These are phyloP conservation scores for Globisporangium barbulae DNA, from an alignment of 352 stramenopile genomes.

Conservation along the genomic window DNA sequence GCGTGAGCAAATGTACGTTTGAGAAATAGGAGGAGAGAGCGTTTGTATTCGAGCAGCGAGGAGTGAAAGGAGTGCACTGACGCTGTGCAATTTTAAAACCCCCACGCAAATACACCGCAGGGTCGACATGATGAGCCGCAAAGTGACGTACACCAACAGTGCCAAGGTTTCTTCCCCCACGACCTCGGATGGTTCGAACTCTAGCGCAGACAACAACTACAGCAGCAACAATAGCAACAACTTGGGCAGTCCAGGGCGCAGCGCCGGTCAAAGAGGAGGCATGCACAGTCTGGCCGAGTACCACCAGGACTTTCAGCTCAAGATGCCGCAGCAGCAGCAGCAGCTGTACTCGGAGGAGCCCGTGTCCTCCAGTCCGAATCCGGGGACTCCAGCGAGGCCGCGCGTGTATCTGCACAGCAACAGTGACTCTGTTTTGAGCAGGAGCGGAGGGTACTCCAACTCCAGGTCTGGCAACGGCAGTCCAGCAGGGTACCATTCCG, in stretches of 20 bases:
- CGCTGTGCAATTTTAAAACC: slow-evolving; percentile 11
- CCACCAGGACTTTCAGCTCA: slow-evolving; percentile 35
- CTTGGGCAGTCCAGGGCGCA: slow-evolving; percentile 39
- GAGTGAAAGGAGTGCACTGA: slow-evolving; percentile 1
- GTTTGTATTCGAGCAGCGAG: slow-evolving; percentile 3
- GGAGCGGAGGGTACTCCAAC: slow-evolving; percentile 11
- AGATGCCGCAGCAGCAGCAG: slow-evolving; percentile 16
- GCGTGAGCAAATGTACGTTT: slow-evolving; percentile 74
- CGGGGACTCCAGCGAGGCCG: not conserved
- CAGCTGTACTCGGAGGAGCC: slow-evolving; percentile 3
- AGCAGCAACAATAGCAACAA: slow-evolving; percentile 45
- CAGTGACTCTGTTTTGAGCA: slow-evolving; percentile 17
- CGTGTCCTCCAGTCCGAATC: not conserved
- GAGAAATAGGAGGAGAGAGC: not conserved
- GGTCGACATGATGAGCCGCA: slow-evolving; percentile 77
- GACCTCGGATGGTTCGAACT: slow-evolving; percentile 75
- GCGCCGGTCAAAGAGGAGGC: slow-evolving; percentile 23
- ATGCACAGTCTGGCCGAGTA: slow-evolving; percentile 33
- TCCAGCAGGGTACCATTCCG: slow-evolving; percentile 28
- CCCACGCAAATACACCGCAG: slow-evolving; percentile 22
- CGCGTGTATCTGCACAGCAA: slow-evolving; percentile 11
- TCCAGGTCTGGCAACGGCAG: slow-evolving; percentile 8
- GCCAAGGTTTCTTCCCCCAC: slow-evolving; percentile 65
- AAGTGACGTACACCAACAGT: slow-evolving; percentile 52
- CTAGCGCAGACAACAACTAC: slow-evolving; percentile 71